Conservation (phyloP, 306 rosid genomes). For the Sechiopsis laciniata region DNA sequence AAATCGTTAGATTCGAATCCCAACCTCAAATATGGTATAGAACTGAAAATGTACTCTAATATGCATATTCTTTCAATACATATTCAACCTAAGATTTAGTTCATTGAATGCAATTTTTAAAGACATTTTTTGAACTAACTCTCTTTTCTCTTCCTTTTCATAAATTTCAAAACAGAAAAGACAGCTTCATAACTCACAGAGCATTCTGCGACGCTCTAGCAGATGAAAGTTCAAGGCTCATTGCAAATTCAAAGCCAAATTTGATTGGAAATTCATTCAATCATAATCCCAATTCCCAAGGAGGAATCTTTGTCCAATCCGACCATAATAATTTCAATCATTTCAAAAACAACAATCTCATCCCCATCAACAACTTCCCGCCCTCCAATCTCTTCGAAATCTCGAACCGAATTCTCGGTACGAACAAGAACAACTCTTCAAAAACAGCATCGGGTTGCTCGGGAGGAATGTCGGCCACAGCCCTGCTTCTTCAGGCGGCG, state of each 20-base stretch:
- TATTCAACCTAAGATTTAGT: background rate
- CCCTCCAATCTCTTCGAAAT: background rate
- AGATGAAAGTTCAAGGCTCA: constrained; percentile 52
- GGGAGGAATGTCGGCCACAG: constrained; percentile 44
- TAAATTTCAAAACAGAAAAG: constrained; percentile 39
- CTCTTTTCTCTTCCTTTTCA: background rate
- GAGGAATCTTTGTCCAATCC: background rate
- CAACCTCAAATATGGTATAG: no score
- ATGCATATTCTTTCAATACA: no score
- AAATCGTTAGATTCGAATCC: no score
- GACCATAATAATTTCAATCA: background rate
- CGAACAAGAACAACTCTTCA: background rate
- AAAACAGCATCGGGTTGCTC: background rate
- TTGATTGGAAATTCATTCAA: background rate
- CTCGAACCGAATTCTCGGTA: background rate
- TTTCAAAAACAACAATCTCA: background rate
- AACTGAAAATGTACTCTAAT: no score
- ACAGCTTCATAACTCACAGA: constrained; percentile 64
- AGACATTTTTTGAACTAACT: background rate
- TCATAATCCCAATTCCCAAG: background rate
- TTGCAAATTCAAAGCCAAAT: constrained; percentile 32
- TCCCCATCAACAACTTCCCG: background rate
- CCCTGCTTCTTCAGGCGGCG: constrained; percentile 57
- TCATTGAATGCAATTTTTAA: background rate
- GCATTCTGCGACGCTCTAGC: constrained; percentile 69